These are phyloP conservation scores for Xylaria sp. DNA, from an alignment of 2,329 filamentous ascomycete species.

Conservation along the genomic window DNA sequence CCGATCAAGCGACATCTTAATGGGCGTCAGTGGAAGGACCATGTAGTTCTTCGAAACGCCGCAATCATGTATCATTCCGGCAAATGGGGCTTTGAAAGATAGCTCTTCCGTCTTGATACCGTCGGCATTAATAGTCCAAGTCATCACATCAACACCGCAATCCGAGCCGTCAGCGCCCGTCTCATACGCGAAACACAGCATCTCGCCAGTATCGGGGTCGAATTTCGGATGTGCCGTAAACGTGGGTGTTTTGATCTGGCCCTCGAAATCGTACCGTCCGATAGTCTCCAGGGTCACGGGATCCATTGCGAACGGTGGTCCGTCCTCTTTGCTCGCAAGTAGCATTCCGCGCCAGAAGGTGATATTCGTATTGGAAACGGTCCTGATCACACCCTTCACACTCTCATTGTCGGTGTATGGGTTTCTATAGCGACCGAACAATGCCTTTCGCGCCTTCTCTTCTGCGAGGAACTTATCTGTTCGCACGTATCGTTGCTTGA, in stretches of 20 bases:
- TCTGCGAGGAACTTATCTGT: conserved; percentile 46
- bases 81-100: conserved; percentile 57
- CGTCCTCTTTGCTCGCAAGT: conserved; percentile 61
- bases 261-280: conserved; percentile 58
- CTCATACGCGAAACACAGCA: conserved; percentile 59
- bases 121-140: conserved; percentile 52
- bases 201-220: conserved; percentile 57
- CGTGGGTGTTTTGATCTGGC: conserved; percentile 52
- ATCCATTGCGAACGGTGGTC: conserved; percentile 58
- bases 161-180: conserved; percentile 51
- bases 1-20: conserved; percentile 52
- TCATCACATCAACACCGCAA: conserved; percentile 50
- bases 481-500: conserved; percentile 50
- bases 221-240: conserved; percentile 61
- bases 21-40: conserved; percentile 54
- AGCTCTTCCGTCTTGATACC: conserved; percentile 53
- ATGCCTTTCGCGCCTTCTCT: conserved; percentile 35
- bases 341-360: conserved; percentile 61
- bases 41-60: conserved; percentile 55
- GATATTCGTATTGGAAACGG: conserved; percentile 65
- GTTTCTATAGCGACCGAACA: conserved; percentile 64
- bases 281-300: conserved; percentile 55
- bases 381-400: conserved; percentile 60
- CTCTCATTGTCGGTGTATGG: conserved; percentile 61
- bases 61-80: conserved; percentile 59